Percentiles rank a stretch among this genome's conserved stretches.
Evolutionary conservation across 2,329 filamentous ascomycete species (phyloP).

Genomic region (Xylaria sp.): DNA sequence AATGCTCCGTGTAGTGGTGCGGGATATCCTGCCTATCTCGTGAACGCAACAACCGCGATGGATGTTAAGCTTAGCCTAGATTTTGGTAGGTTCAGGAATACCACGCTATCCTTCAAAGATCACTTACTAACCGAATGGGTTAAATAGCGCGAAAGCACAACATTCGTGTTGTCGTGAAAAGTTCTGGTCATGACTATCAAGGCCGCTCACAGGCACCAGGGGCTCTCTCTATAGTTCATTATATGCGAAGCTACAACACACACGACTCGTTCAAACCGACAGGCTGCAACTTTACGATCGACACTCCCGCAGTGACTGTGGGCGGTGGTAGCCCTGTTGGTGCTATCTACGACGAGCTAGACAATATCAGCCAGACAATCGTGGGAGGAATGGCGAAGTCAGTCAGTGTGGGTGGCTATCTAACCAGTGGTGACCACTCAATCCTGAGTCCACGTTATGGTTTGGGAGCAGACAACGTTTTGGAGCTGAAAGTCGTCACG

Average conservation of each 20-base stretch:
- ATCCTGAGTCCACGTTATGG: conserved; percentile 64
- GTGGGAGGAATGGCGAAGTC: conserved; percentile 65
- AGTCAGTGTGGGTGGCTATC: conserved; percentile 69
- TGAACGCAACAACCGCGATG: conserved; percentile 52
- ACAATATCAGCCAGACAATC: conserved; percentile 58
- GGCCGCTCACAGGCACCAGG: conserved; percentile 60
- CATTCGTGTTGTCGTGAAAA: conserved; percentile 56
- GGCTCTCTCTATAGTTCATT: conserved; percentile 61
- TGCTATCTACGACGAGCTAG: conserved; percentile 59
- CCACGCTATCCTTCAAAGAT: not conserved
- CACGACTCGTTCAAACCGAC: conserved; percentile 53
- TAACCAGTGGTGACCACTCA: conserved; percentile 70
- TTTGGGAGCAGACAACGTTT: conserved; percentile 69
- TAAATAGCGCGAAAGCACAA: conserved; percentile 54
- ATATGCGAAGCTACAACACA: conserved; percentile 56
- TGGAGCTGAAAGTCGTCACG: conserved; percentile 68
- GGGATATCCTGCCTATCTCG: conserved; percentile 55
- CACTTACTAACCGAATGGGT: not conserved
- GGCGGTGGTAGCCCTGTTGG: conserved; percentile 64
- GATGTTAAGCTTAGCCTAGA: conserved; percentile 53
- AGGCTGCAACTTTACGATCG: conserved; percentile 55
- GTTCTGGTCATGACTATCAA: conserved; percentile 58
- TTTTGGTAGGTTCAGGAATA: conserved; percentile 52
- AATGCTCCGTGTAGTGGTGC: conserved; percentile 51
- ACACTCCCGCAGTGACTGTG: conserved; percentile 61